Base-by-base conservation (phyloP, 441 rosid species). In the Adansonia rubrostipa region DNA sequence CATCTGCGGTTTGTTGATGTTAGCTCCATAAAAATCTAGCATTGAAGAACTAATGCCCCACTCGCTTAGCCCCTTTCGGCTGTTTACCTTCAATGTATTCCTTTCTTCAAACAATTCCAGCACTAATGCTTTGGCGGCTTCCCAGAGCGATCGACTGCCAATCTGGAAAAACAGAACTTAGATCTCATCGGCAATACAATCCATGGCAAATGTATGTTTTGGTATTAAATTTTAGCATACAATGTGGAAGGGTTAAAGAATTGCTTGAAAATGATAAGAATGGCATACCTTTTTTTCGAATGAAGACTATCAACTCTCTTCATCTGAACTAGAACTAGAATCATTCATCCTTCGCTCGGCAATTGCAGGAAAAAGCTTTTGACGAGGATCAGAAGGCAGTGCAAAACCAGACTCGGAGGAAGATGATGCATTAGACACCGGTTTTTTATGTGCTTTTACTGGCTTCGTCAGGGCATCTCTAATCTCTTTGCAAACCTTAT, bases 401-500 rank as follows among this genome's bases (percentile, higher is more conserved):
- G 66, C 70, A 58, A 80, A 89, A n/a, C 71, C 83, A 33, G 84
- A 74, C 71, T 89, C 85, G 17, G 92, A 82, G 15, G 92, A 76
- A 57, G 97, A 63, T 6, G 96, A 81, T 15, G 89, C 84, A 14
- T 85, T 74, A 14, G 91, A 82, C 0, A 82, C 80, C 71, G 89
- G 94, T 77, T 87, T 92, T 74, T 85, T 88, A 9, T 78, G 81
- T 77, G 90, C 42, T 87, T 81, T 89, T 33, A 77, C 76, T 5
- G 88, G 80, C 54, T 62, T 87, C 73, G 71, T 84, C 51, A 82
- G 87, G n/a, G 89, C 84, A 9, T 83, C 93, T 83, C 86, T 84
- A 28, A 95, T 89, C 82, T 94, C 92, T 79, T 84, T 92, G 89
- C 99, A 97, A 1, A 84, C 95, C 86, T 95, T 94, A 74, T 97